A percentile compares a stretch with the other conserved stretches of the same genome.
Evolutionary conservation across 2,329 filamentous ascomycete genomes (phyloP).

Genomic region (Pseudocercospora cruenta): DNA sequence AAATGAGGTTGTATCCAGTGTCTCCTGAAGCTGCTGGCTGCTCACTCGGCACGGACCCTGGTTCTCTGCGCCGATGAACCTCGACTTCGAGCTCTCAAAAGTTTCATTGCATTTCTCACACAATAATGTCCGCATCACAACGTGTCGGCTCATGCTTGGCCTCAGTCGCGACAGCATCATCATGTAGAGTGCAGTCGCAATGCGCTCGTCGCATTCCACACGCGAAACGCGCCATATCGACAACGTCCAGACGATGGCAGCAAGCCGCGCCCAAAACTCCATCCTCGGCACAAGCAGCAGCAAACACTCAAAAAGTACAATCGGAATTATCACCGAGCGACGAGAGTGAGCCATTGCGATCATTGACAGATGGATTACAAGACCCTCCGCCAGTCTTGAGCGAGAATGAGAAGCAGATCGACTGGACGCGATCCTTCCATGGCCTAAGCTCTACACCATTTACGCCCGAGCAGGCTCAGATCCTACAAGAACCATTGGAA

Average conservation of each 20-base stretch:
- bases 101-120: not conserved
- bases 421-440: slow-evolving; percentile 85
- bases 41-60: not conserved
- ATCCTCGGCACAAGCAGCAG: slow-evolving; percentile 17
- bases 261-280: slow-evolving; percentile 22
- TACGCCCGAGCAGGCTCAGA: slow-evolving; percentile 66
- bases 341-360: slow-evolving; percentile 37
- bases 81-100: slow-evolving; percentile 7
- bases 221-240: slow-evolving; percentile 30
- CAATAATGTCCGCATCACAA: slow-evolving; percentile 29
- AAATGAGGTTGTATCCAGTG: not conserved
- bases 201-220: slow-evolving; percentile 11
- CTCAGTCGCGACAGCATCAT: slow-evolving; percentile 20
- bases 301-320: slow-evolving; percentile 21
- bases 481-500: slow-evolving; percentile 69
- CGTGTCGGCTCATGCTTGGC: slow-evolving; percentile 32
- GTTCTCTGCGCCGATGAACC: not conserved
- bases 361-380: slow-evolving; percentile 55
- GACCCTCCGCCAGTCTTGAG: slow-evolving; percentile 54
- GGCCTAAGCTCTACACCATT: slow-evolving; percentile 75
- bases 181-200: slow-evolving; percentile 15
- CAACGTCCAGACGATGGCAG: slow-evolving; percentile 29
- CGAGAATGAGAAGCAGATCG: slow-evolving; percentile 59
- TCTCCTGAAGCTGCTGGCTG: not conserved
- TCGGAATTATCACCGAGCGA: slow-evolving; percentile 30